phyloP scores from a whole-genome alignment of 2,329 filamentous ascomycete genomes.

The Stylonectria norvegica region DNA sequence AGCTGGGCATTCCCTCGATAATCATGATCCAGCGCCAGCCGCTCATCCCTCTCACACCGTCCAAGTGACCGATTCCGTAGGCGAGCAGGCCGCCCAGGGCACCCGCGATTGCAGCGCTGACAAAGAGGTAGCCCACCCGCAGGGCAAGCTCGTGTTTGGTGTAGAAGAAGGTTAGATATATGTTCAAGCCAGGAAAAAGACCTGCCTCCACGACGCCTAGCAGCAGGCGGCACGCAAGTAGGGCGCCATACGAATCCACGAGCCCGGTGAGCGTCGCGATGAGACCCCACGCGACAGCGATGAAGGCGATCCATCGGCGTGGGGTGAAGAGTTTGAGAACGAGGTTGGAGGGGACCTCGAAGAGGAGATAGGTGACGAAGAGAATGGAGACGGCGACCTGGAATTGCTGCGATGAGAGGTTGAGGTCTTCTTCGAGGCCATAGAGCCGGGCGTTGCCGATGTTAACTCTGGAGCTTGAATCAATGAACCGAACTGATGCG shows the following conservation, averaged over 20 bases:
- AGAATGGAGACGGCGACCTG: slow-evolving; percentile 65
- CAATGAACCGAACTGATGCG: neutral
- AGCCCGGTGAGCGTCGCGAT: slow-evolving; percentile 69
- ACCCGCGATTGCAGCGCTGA: slow-evolving; percentile 66
- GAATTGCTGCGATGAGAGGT: slow-evolving; percentile 60
- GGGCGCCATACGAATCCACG: slow-evolving; percentile 58
- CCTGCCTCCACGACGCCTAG: slow-evolving; percentile 68
- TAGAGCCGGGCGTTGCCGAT: slow-evolving; percentile 71
- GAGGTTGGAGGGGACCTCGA: slow-evolving; percentile 64
- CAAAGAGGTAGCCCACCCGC: slow-evolving; percentile 70
- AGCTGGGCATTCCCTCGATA: slow-evolving; percentile 45
- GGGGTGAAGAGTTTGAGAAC: slow-evolving; percentile 62
- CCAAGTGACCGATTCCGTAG: slow-evolving; percentile 70
- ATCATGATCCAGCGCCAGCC: slow-evolving; percentile 74
- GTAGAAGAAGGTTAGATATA: slow-evolving; percentile 75
- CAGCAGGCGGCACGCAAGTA: slow-evolving; percentile 66
- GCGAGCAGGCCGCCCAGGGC: slow-evolving; percentile 70
- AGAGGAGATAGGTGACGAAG: slow-evolving; percentile 61
- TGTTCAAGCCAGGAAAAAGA: slow-evolving; percentile 64
- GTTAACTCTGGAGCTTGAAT: slow-evolving; percentile 54
- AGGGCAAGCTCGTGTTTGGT: slow-evolving; percentile 69
- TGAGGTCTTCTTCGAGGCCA: slow-evolving; percentile 60
- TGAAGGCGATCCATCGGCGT: slow-evolving; percentile 61
- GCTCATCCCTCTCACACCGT: slow-evolving; percentile 58
- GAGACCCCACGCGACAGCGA: slow-evolving; percentile 62